A percentile compares a stretch with the other conserved stretches of the same genome.
Evolutionary conservation across 2,329 filamentous ascomycete genomes (phyloP).

Genomic region (Trichoderma koningii): DNA sequence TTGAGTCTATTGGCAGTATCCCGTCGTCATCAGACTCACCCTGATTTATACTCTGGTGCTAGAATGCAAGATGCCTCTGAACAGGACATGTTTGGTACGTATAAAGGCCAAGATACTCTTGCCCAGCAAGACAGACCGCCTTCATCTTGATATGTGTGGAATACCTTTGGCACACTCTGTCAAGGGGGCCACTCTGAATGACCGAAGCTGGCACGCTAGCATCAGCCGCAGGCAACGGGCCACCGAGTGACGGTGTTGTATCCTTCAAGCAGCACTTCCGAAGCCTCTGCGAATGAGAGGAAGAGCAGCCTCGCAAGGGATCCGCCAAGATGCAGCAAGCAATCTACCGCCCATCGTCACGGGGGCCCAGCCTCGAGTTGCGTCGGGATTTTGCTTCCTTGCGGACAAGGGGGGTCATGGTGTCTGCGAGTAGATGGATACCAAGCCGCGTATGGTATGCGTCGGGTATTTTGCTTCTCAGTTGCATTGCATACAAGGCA

Average conservation of each 20-base stretch:
- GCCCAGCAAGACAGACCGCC: slow-evolving; percentile 17
- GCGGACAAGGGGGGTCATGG: neutral
- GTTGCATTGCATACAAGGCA: neutral
- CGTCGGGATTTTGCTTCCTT: neutral
- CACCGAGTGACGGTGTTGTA: slow-evolving; percentile 15
- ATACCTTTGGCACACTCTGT: slow-evolving; percentile 14
- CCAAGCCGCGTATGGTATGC: neutral
- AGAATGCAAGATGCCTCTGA: neutral
- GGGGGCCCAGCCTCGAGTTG: neutral
- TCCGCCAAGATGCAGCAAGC: slow-evolving; percentile 23
- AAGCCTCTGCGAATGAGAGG: slow-evolving; percentile 14
- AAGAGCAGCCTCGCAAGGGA: slow-evolving; percentile 14
- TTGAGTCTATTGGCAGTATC: too few relatives aligned
- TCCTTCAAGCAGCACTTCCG: neutral
- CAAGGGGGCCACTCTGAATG: slow-evolving; percentile 9
- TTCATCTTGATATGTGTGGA: slow-evolving; percentile 17
- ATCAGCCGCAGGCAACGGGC: slow-evolving; percentile 22
- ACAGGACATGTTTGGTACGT: neutral
- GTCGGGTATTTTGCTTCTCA: neutral
- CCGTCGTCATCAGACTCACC: too few relatives aligned
- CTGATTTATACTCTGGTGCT: too few relatives aligned
- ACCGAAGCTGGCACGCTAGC: slow-evolving; percentile 14
- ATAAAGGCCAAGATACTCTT: neutral
- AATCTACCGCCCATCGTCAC: slow-evolving; percentile 27
- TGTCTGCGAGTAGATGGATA: neutral